A percentile compares a stretch with the other conserved stretches of the same genome.
Conservation (phyloP, 2,329 filamentous ascomycete species). For the Cryphonectria nitschkei region DNA sequence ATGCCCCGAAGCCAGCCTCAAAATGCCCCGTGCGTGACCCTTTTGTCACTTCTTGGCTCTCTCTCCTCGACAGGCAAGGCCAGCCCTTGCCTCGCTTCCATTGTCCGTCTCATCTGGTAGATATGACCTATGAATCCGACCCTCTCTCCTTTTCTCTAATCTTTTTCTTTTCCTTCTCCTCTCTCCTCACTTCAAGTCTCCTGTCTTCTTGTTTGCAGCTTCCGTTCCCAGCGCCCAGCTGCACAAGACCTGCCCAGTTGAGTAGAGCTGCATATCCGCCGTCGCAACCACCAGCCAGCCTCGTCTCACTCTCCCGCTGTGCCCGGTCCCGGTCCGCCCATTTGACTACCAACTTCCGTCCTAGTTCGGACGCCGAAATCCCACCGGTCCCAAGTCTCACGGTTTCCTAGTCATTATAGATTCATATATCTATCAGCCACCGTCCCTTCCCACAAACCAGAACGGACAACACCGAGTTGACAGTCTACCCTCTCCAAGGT, state of each 20-base stretch:
- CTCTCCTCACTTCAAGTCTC: neutral
- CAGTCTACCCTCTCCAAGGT: neutral
- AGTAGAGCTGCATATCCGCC: constrained; percentile 3
- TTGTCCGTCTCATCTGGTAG: neutral
- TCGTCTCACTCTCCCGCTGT: neutral
- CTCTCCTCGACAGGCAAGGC: neutral
- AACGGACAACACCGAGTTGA: neutral
- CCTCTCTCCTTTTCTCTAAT: neutral
- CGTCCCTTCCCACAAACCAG: neutral
- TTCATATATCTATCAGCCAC: neutral
- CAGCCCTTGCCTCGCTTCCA: neutral
- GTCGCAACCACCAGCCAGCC: neutral
- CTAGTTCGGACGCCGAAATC: constrained; percentile 15
- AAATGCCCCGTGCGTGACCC: constrained; percentile 3
- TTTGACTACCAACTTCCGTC: neutral
- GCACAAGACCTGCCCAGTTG: constrained; percentile 1
- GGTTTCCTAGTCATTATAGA: neutral
- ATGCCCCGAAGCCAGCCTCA: constrained; percentile 6
- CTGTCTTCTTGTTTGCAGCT: neutral
- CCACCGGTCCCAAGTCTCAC: constrained; percentile 1
- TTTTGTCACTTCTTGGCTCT: neutral
- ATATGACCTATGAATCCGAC: neutral
- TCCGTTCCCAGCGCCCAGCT: neutral
- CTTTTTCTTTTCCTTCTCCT: neutral
- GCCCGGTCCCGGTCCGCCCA: neutral